phyloP scores from a whole-genome alignment of 345 rosid species.

The Turnera subulata region DNA sequence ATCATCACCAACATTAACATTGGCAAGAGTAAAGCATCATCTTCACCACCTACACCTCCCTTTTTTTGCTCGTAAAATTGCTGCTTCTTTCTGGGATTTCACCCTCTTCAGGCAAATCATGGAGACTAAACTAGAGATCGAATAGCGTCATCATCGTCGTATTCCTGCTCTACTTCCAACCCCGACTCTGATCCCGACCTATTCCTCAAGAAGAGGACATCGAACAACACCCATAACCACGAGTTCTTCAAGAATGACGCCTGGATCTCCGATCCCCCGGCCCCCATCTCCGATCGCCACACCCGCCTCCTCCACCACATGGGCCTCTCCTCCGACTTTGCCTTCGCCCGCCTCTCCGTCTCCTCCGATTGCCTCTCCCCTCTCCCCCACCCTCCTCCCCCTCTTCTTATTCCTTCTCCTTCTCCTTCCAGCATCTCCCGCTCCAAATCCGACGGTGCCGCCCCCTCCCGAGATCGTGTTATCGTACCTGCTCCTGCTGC shows the following conservation, averaged over 20 bases:
- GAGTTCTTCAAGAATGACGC: conserved; percentile 45
- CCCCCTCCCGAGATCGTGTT: conserved; percentile 4
- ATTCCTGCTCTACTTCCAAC: conserved; percentile 63
- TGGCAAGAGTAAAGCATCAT: conserved; percentile 21
- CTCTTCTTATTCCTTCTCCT: too few species aligned
- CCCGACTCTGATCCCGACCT: conserved; percentile 64
- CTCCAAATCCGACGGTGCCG: conserved; percentile 51
- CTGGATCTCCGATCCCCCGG: conserved; percentile 85
- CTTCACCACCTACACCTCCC: conserved; percentile 25
- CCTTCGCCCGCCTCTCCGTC: conserved; percentile 42
- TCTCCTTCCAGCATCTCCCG: conserved; percentile 30
- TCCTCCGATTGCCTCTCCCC: conserved; percentile 35
- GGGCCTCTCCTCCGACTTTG: conserved; percentile 58
- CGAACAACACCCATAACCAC: conserved; percentile 7
- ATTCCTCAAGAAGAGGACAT: conserved; percentile 26
- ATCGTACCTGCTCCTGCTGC: too few species aligned
- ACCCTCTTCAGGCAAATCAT: conserved; percentile 44
- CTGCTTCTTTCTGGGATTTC: conserved; percentile 66
- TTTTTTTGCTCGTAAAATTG: conserved; percentile 32
- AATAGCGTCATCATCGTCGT: conserved; percentile 56
- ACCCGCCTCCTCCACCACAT: conserved; percentile 45
- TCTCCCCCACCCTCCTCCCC: not conserved
- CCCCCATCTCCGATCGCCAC: conserved; percentile 70
- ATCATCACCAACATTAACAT: conserved; percentile 20
- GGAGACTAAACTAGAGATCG: conserved; percentile 71